These are phyloP conservation scores for Schwanniomyces yamadae DNA, from an alignment of 805 yeast species.

Conservation along the genomic window DNA sequence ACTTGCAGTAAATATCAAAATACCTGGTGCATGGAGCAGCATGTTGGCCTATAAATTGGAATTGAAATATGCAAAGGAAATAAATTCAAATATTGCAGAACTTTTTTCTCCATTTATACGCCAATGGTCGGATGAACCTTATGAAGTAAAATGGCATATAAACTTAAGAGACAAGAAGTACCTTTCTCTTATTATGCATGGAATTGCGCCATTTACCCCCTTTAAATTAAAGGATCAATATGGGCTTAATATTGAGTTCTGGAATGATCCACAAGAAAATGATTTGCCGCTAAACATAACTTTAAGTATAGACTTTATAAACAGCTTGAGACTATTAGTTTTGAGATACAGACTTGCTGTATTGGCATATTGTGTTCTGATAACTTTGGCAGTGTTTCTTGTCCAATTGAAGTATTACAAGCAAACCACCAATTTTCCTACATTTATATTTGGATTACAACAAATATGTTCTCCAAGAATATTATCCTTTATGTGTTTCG, in stretches of 20 bases:
- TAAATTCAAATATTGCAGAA: constrained; percentile 5
- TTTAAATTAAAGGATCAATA: constrained; percentile 28
- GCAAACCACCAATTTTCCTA: constrained; percentile 28
- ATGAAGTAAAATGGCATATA: constrained; percentile 79
- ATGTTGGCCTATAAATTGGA: constrained; percentile 50
- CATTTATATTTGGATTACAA: constrained; percentile 38
- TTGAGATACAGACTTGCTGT: constrained; percentile 75
- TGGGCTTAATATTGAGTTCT: constrained; percentile 45
- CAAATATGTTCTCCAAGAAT: constrained; percentile 15
- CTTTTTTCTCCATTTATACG: constrained; percentile 62
- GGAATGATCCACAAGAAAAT: constrained; percentile 41
- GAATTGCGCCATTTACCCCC: constrained; percentile 71
- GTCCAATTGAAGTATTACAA: constrained; percentile 54
- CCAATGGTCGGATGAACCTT: constrained; percentile 63
- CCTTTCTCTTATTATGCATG: constrained; percentile 46
- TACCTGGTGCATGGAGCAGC: constrained; percentile 62
- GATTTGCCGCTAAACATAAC: constrained; percentile 38
- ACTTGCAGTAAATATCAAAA: constrained; percentile 45
- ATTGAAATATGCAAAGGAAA: constrained; percentile 10
- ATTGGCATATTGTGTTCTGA: constrained; percentile 65
- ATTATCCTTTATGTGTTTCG: constrained; percentile 20
- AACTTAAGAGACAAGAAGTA: constrained; percentile 37
- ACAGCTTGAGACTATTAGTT: constrained; percentile 66
- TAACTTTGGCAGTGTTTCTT: constrained; percentile 50
- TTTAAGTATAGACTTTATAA: constrained; percentile 50